phyloP scores from a whole-genome alignment of 306 rosid genomes.

The Clitoria ternatea region DNA sequence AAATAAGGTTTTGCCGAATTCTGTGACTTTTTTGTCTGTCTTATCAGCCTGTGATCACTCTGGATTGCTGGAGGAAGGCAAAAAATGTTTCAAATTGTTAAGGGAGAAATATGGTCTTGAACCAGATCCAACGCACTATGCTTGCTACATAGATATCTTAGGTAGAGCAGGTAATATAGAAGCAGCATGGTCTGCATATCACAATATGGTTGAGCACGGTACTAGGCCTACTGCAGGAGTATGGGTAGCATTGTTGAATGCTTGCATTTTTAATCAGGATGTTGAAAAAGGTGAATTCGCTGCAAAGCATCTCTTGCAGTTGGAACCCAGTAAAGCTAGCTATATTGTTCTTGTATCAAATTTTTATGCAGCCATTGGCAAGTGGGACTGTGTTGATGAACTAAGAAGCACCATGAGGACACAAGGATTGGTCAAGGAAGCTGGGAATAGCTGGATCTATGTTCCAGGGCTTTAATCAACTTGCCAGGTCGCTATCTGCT shows the following conservation, averaged over 20 bases:
- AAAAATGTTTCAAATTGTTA: slow-evolving; percentile 34
- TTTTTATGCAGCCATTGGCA: slow-evolving; percentile 57
- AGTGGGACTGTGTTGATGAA: slow-evolving; percentile 57
- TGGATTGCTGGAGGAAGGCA: slow-evolving; percentile 62
- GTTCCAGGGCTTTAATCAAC: slow-evolving; percentile 22
- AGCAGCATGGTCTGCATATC: slow-evolving; percentile 43
- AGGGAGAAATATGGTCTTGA: slow-evolving; percentile 43
- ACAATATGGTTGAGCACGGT: slow-evolving; percentile 34
- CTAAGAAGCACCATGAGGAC: slow-evolving; percentile 44
- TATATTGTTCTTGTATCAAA: slow-evolving; percentile 48
- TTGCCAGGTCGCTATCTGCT: slow-evolving; percentile 1
- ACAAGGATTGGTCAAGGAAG: slow-evolving; percentile 56
- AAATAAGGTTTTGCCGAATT: slow-evolving; percentile 47
- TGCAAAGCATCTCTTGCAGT: slow-evolving; percentile 44
- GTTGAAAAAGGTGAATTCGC: slow-evolving; percentile 52
- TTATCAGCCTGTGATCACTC: slow-evolving; percentile 46
- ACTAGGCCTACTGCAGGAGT: slow-evolving; percentile 37
- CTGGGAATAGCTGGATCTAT: slow-evolving; percentile 54
- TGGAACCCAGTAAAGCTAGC: slow-evolving; percentile 51
- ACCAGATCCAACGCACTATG: slow-evolving; percentile 56
- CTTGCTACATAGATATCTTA: slow-evolving; percentile 52
- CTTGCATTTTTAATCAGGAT: slow-evolving; percentile 47
- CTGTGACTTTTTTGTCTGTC: slow-evolving; percentile 48
- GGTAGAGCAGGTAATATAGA: slow-evolving; percentile 58
- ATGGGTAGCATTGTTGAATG: slow-evolving; percentile 59